These are phyloP conservation scores for Auricularia auricula-judae DNA, from an alignment of 768 basidiomycete genomes.

Conservation along the genomic window DNA sequence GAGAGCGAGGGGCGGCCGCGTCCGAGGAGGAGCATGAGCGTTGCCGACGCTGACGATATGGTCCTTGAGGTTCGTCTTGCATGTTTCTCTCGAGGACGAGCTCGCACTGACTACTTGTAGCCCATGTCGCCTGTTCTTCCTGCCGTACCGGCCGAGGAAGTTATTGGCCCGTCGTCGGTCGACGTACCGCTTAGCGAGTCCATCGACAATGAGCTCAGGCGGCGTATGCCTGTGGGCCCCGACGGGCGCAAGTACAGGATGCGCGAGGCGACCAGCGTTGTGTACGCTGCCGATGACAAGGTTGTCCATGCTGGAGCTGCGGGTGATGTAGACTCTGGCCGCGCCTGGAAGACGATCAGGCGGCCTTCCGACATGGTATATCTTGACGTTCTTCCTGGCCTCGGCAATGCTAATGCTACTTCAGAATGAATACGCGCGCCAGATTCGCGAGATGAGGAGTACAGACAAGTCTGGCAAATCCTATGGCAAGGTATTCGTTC, in stretches of 20 bases:
- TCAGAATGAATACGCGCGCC: slow-evolving; percentile 89
- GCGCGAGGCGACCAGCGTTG: slow-evolving; percentile 61
- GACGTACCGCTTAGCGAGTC: slow-evolving; percentile 10
- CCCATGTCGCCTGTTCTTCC: background rate
- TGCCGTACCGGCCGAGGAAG: background rate
- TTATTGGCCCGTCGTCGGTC: background rate
- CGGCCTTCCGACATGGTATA: slow-evolving; percentile 90
- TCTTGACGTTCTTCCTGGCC: slow-evolving; percentile 3
- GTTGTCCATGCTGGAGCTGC: slow-evolving; percentile 60
- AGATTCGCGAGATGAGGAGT: slow-evolving; percentile 70
- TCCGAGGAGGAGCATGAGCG: slow-evolving; percentile 65
- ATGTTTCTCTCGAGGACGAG: background rate
- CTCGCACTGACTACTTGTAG: background rate
- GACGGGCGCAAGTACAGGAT: slow-evolving; percentile 63
- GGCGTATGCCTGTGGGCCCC: background rate
- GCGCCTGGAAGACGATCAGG: slow-evolving; percentile 79
- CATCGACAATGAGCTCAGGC: background rate
- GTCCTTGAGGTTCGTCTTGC: slow-evolving; percentile 2
- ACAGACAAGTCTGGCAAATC: slow-evolving; percentile 71
- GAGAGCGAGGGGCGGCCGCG: slow-evolving; percentile 32
- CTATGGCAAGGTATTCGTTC: slow-evolving; percentile 90
- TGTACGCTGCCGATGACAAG: slow-evolving; percentile 69
- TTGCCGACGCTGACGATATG: slow-evolving; percentile 51
- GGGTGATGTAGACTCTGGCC: slow-evolving; percentile 72
- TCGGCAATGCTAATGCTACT: background rate